phyloP scores from a whole-genome alignment of 768 basidiomycete genomes.

The Tricholoma bakamatsutake region DNA sequence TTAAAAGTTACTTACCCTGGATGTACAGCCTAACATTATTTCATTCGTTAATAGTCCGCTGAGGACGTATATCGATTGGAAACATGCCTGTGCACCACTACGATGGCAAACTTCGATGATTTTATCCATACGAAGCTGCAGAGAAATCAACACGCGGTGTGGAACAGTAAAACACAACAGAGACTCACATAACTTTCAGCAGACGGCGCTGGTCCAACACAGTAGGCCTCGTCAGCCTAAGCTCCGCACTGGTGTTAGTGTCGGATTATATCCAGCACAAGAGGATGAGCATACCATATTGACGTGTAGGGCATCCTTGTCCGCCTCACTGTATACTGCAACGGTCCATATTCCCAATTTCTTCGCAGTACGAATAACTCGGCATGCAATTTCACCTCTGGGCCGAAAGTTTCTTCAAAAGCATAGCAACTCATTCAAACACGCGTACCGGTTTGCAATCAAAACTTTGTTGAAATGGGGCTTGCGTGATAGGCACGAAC shows the following conservation, averaged over 20 bases:
- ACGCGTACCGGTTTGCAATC: constrained; percentile 74
- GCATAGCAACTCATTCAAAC: not conserved
- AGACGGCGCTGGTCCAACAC: constrained; percentile 88
- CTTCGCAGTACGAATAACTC: constrained; percentile 86
- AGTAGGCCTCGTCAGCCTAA: constrained; percentile 83
- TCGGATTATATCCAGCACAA: not conserved
- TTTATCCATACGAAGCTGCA: constrained; percentile 78
- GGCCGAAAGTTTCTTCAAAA: not conserved
- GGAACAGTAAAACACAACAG: not conserved
- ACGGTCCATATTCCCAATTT: constrained; percentile 89
- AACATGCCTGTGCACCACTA: constrained; percentile 77
- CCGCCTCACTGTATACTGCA: constrained; percentile 87
- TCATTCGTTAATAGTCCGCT: constrained; percentile 1
- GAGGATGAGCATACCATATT: constrained; percentile 46
- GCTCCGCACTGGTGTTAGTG: not conserved
- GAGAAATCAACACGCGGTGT: not conserved
- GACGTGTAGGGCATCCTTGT: constrained; percentile 77
- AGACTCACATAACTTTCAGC: constrained; percentile 79
- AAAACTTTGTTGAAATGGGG: constrained; percentile 88
- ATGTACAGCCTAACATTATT: constrained; percentile 69
- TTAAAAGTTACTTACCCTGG: constrained; percentile 57
- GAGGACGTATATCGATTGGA: not conserved
- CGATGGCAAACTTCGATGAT: constrained; percentile 78
- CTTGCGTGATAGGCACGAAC: constrained; percentile 11
- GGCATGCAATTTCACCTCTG: constrained; percentile 94